Conservation (phyloP, 2,329 filamentous ascomycete genomes). For the Trichoderma citrinoviride region DNA sequence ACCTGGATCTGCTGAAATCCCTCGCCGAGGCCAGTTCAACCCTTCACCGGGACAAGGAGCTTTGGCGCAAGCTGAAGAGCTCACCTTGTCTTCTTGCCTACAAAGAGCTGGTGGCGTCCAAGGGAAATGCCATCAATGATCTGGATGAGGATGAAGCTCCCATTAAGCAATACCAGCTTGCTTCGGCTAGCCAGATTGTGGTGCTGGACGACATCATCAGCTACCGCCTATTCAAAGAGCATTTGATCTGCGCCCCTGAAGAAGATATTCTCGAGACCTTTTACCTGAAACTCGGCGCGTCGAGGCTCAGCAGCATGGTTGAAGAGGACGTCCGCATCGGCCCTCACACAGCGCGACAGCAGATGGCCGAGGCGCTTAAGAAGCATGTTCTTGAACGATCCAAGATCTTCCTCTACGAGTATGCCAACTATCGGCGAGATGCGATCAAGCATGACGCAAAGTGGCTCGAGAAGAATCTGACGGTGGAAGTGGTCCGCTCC, state of each 20-base stretch:
- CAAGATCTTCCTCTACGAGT: slow-evolving; percentile 83
- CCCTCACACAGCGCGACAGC: slow-evolving; percentile 62
- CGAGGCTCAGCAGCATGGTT: slow-evolving; percentile 72
- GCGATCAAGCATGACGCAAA: slow-evolving; percentile 81
- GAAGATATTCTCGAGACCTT: slow-evolving; percentile 84
- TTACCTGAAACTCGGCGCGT: slow-evolving; percentile 76
- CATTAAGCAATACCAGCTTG: slow-evolving; percentile 76
- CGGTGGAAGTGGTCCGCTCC: slow-evolving; percentile 72
- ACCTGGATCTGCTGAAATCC: slow-evolving; percentile 76
- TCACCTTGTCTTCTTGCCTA: slow-evolving; percentile 81
- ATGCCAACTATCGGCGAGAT: slow-evolving; percentile 66
- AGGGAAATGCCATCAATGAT: slow-evolving; percentile 46
- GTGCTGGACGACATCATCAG: slow-evolving; percentile 86
- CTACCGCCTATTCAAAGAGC: slow-evolving; percentile 83
- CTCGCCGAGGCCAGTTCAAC: slow-evolving; percentile 69
- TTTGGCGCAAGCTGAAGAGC: slow-evolving; percentile 73
- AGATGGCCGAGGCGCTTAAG: slow-evolving; percentile 64
- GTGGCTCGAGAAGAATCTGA: slow-evolving; percentile 86
- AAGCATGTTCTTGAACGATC: slow-evolving; percentile 84
- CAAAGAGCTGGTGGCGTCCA: slow-evolving; percentile 60
- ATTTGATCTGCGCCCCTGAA: slow-evolving; percentile 81
- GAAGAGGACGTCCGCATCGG: slow-evolving; percentile 76
- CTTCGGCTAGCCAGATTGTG: slow-evolving; percentile 68
- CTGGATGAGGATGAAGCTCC: slow-evolving; percentile 62
- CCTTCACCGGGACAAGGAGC: slow-evolving; percentile 73